Conservation (phyloP, 208 protist genomes). For the Leishmania tarentolae region DNA sequence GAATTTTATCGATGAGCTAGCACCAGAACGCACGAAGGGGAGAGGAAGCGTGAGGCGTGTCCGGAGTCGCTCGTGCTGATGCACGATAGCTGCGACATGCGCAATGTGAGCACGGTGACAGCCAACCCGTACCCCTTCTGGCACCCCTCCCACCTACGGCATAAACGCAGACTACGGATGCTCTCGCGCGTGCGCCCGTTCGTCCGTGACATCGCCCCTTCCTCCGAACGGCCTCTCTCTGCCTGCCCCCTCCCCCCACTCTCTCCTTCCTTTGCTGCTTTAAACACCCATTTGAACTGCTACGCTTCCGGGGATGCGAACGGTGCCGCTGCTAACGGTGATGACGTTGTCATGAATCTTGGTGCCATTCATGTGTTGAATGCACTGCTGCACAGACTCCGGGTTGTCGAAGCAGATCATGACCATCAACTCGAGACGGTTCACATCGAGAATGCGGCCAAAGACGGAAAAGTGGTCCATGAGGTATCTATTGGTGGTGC, state of each 20-base stretch:
- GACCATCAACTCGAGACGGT: slow-evolving; percentile 69
- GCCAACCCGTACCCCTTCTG: neutral
- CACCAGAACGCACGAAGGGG: neutral
- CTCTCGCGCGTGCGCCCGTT: neutral
- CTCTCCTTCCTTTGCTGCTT: neutral
- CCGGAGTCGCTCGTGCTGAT: neutral
- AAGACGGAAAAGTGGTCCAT: slow-evolving; percentile 73
- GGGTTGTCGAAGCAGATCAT: slow-evolving; percentile 83
- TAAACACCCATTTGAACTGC: slow-evolving; percentile 63
- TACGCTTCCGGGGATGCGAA: slow-evolving; percentile 71
- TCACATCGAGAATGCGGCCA: slow-evolving; percentile 84
- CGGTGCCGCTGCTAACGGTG: slow-evolving; percentile 82
- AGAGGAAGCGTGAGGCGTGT: no score
- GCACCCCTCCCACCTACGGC: neutral
- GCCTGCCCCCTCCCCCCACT: neutral
- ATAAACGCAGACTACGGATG: neutral
- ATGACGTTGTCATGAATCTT: slow-evolving; percentile 69
- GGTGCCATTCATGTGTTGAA: slow-evolving; percentile 82
- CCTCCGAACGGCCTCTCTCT: neutral
- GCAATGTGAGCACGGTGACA: neutral
- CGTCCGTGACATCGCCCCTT: neutral
- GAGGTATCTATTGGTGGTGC: slow-evolving; percentile 74
- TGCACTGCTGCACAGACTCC: slow-evolving; percentile 77
- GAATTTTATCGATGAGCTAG: neutral
- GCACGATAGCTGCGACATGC: neutral